phyloP scores from a whole-genome alignment of 805 yeast species.

The Saccharomycopsis sp. region DNA sequence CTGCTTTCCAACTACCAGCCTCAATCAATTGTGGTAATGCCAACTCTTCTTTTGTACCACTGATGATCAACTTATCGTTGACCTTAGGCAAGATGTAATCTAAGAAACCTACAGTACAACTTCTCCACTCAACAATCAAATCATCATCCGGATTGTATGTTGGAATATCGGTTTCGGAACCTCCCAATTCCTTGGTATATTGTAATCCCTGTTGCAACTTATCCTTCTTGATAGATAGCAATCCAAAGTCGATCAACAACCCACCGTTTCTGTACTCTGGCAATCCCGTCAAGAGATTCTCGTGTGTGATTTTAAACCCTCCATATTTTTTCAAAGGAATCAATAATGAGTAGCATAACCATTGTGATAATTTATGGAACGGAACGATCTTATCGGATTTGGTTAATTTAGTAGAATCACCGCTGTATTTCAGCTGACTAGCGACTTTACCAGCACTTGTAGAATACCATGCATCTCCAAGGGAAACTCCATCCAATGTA shows the following conservation, averaged over 20 bases:
- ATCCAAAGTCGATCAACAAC: constrained; percentile 48
- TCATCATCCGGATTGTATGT: constrained; percentile 49
- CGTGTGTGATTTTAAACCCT: constrained; percentile 32
- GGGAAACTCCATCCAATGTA: constrained; percentile 40
- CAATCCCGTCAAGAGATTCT: constrained; percentile 44
- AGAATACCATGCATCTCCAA: constrained; percentile 59
- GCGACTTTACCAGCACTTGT: constrained; percentile 24
- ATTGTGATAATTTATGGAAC: constrained; percentile 60
- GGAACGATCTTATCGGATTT: constrained; percentile 43
- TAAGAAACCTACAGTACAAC: constrained; percentile 49
- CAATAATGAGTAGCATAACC: constrained; percentile 57
- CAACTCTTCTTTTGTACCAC: constrained; percentile 28
- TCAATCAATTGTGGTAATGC: constrained; percentile 54
- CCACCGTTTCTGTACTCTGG: constrained; percentile 67
- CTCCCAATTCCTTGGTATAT: constrained; percentile 27
- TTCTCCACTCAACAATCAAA: constrained; percentile 63
- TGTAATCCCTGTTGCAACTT: constrained; percentile 33
- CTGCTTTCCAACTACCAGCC: constrained; percentile 66
- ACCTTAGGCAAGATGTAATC: constrained; percentile 48
- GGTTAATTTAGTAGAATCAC: constrained; percentile 19
- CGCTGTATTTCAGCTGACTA: constrained; percentile 27
- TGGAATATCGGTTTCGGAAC: constrained; percentile 33
- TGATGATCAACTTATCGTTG: constrained; percentile 37
- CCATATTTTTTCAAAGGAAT: constrained; percentile 46
- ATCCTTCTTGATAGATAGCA: constrained; percentile 41